These are phyloP conservation scores for Ambrosia hybrid DNA, from an alignment of 140 eudicot genomes.

Conservation along the genomic window DNA sequence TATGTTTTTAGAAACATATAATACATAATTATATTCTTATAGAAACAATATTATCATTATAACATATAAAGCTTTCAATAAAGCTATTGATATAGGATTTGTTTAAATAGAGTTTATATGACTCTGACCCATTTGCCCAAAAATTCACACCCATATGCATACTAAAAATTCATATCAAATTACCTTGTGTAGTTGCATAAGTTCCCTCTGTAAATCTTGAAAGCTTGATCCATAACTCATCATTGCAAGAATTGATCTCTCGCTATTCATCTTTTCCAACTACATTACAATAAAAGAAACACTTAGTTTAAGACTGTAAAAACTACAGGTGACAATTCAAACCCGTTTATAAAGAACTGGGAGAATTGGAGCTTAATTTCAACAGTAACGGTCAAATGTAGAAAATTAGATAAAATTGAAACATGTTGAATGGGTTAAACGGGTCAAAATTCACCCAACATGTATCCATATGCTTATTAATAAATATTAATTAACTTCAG, in stretches of 20 bases:
- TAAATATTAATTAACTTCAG: no score
- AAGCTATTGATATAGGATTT: no score
- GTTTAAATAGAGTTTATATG: no score
- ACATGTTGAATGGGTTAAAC: not conserved
- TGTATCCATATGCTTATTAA: no score
- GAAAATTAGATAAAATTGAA: not conserved
- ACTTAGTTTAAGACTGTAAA: not conserved
- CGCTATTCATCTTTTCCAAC: constrained; percentile 77
- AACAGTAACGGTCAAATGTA: not conserved
- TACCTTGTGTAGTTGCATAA: constrained; percentile 70
- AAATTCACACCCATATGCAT: not conserved
- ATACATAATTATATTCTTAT: no score
- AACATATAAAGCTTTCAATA: no score
- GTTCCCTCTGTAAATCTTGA: constrained; percentile 54
- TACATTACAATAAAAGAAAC: constrained; percentile 25
- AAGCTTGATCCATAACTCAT: constrained; percentile 40
- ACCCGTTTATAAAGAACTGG: not conserved
- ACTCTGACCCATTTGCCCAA: no score
- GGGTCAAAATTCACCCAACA: no score
- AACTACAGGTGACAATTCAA: not conserved
- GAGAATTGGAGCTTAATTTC: not conserved
- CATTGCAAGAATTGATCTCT: constrained; percentile 40
- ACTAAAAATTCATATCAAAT: not conserved
- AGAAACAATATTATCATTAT: no score
- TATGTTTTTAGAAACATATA: no score